Percentiles rank a stretch among this genome's conserved stretches.
Evolutionary conservation across 192 early-diverging fungal species (phyloP).

Genomic region (Entomortierella lignicola): DNA sequence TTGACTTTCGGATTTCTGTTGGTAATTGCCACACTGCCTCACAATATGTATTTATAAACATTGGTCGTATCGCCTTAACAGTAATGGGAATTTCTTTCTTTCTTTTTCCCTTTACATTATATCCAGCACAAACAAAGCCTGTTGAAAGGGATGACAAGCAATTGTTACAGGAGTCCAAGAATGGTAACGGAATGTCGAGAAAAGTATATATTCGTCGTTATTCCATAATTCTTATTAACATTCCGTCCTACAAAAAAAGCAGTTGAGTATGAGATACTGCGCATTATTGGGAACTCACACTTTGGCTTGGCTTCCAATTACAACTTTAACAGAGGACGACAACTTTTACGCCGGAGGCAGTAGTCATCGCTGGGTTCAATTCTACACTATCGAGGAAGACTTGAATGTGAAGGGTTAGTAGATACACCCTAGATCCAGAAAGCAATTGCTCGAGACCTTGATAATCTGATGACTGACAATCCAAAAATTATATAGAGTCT

Average conservation of each 20-base stretch:
- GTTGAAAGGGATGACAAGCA: constrained; percentile 42
- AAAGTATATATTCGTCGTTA: no score
- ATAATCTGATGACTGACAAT: no score
- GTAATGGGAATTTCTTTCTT: not conserved
- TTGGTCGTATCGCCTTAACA: no score
- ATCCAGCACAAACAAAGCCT: constrained; percentile 43
- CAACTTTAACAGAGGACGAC: constrained; percentile 44
- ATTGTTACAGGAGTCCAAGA: constrained; percentile 30
- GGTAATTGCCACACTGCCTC: no score
- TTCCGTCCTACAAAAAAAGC: no score
- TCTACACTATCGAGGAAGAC: constrained; percentile 24
- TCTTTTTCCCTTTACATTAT: not conserved
- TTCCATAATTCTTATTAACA: no score
- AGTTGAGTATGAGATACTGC: no score
- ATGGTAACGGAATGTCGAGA: constrained; percentile 11
- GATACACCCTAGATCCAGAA: no score
- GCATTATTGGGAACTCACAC: no score
- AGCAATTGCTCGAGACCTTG: no score
- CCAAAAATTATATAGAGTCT: no score
- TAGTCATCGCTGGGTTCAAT: constrained; percentile 56
- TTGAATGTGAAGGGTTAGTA: constrained; percentile 22
- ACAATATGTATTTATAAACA: not conserved
- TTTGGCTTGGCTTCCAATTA: no score
- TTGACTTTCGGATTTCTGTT: constrained; percentile 50
- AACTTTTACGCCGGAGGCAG: constrained; percentile 53